phyloP scores from a whole-genome alignment of 306 rosid species.

The Mucuna pruriens region DNA sequence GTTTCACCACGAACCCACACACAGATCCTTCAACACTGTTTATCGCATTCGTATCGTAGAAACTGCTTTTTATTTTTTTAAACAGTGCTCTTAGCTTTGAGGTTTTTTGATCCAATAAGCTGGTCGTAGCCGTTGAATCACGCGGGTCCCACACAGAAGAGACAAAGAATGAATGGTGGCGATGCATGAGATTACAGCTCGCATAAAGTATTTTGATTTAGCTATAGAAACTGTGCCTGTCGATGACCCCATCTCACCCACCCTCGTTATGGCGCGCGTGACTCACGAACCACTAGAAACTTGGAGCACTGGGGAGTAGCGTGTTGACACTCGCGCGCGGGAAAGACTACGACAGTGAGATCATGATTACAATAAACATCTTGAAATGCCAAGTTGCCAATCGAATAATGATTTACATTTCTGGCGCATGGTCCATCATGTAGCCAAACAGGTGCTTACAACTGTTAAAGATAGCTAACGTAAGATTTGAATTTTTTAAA shows the following conservation, averaged over 20 bases:
- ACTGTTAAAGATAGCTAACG: not conserved
- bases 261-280: not conserved
- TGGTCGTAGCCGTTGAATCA: slow-evolving; percentile 13
- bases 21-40: slow-evolving; percentile 1
- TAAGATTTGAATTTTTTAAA: no score
- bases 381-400: not conserved
- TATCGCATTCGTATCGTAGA: slow-evolving; percentile 12
- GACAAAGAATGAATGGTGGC: not conserved
- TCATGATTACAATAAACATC: not conserved
- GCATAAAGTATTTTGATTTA: not conserved
- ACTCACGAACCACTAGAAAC: not conserved
- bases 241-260: not conserved
- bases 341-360: not conserved
- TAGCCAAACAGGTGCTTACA: not conserved
- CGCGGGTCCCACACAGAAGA: slow-evolving; percentile 28
- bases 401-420: not conserved
- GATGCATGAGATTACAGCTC: slow-evolving; percentile 11
- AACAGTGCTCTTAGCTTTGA: not conserved
- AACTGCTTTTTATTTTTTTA: not conserved
- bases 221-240: not conserved
- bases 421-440: not conserved
- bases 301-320: not conserved
- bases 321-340: not conserved
- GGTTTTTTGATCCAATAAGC: not conserved
- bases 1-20: slow-evolving; percentile 10